Base-by-base conservation (phyloP, 177 flowering plant genomes). In the Vitis hybrid region DNA sequence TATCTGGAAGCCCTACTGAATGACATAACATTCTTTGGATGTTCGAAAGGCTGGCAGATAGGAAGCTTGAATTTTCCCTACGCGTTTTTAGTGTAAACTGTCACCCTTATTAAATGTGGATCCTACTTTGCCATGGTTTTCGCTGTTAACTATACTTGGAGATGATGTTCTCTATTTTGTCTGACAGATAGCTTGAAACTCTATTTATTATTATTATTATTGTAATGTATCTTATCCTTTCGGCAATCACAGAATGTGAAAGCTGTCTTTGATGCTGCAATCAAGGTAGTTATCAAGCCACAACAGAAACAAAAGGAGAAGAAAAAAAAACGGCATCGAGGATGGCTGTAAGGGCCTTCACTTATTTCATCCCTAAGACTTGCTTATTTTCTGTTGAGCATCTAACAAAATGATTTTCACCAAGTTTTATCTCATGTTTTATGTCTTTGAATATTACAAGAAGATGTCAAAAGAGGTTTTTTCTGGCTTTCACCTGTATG, bases 191-290 rank as follows among this genome's bases (percentile, higher is more conserved):
- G 51, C 60, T 33, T 64, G 33, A 26, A 18, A 48, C 69, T 66
- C 12, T 65, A 18, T 6, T 22, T 39, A 51, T 51, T 39, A 51
- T 52, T 53, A 14, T 52, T 52, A 2, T 51, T 16, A 51, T 26
- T 26, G 29, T 26, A 26, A 26, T 26, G 29, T 26, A 26, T 26
- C 29, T 26, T 26, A 26, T 26, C 57, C 66, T 65, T 57, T 52
- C 1, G 72, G 63, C 65, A 63, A 72, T 75, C 68, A 63, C 87
- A 94, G 99, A 93, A 94, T 75, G 98, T 94, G 67, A 94, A 94
- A 84, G 92, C 93, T 33, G 96, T 91, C 66, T 94, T 94, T 77
- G 99, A 94, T 86, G 92, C 94, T 65, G 93, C 99, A 66, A 94
- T 93, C 84, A 90, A 71, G 78, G 96, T 90, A 70, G 99, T 94